A percentile compares a stretch with the other conserved stretches of the same genome.
Evolutionary conservation across 257 asterid species (phyloP).

Genomic region (Solanum lignicaule): DNA sequence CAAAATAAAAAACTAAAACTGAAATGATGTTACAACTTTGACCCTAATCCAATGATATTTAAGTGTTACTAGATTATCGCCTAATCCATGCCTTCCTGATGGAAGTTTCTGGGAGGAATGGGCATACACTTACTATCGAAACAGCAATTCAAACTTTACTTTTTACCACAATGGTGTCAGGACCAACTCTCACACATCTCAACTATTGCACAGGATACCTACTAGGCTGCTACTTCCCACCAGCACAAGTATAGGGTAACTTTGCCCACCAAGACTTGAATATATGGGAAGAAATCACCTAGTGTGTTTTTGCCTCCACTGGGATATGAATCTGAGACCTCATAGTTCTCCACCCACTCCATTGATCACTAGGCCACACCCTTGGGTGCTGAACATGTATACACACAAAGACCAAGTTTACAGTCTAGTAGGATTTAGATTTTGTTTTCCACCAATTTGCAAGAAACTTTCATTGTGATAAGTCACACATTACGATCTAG

Average conservation of each 20-base stretch:
- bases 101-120: not conserved
- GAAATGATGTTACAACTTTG: not conserved
- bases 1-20: not conserved
- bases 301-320: not conserved
- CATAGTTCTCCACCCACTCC: not conserved
- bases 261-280: not conserved
- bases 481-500: not conserved
- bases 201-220: not conserved
- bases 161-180: not conserved
- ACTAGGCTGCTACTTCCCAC: not conserved
- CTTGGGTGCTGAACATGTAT: not conserved
- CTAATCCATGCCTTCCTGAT: not conserved
- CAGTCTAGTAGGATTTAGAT: not conserved
- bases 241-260: not conserved
- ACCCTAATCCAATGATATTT: not conserved
- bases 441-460: not conserved
- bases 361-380: not conserved
- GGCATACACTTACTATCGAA: not conserved
- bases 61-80: not conserved
- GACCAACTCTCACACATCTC: not conserved
- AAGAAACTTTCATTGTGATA: not conserved
- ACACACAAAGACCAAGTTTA: not conserved
- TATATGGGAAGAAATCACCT: not conserved
- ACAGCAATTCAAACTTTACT: not conserved
- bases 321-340: not conserved